Evolutionary conservation across 2,329 filamentous ascomycete genomes (phyloP), one percentile per base, ranked within the genome.

Genomic region (Ophiostoma sp.): DNA sequence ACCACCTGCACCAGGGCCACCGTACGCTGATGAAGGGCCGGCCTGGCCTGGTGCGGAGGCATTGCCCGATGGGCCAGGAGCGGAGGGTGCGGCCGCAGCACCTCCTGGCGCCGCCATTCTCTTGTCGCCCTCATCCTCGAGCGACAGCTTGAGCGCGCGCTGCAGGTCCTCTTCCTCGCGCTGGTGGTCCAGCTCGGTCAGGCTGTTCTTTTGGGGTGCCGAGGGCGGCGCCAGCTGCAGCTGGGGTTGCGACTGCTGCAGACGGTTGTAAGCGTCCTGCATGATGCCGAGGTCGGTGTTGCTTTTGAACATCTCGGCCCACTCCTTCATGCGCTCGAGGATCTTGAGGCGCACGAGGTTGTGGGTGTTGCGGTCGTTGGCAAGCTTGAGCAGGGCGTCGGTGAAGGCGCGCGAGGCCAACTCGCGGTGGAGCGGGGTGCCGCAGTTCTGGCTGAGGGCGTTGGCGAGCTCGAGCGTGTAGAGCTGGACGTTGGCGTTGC

Each of bases 161-260:
- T 98, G 95, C 68, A 99, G 81, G 79, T 99, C 95, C 66, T 98
- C 93, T 71, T 99, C 95, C 79, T 99, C 95, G 79, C 96, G 97
- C 78, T 92, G 90, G 72, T 95, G 87, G 78, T 99, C 95, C 64
- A 90, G 74, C 45, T 96, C 90, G 63, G 94, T 97, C 71, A 99
- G 92, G 73, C 92, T 88, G 70, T 89, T 91, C 83, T 99, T 99
- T 74, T 90, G 90, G 3, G 95, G 95, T 72, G 96, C 96, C 68
- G 93, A 97, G 0, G 95, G 95, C 16, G 95, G 95, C 16, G 93
- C 86, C 41, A 67, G 66, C 72, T 96, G 92, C 67, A 99, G 81
- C 72, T 92, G 94, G 3, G 95, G 95, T 80, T 99, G 94, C 85
- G 78, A 80, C 78, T 82, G 81, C 82, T 97, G 96, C 71, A 98